phyloP scores from a whole-genome alignment of 192 early-diverging fungal species.

The Gryganskiella cystojenkinii region DNA sequence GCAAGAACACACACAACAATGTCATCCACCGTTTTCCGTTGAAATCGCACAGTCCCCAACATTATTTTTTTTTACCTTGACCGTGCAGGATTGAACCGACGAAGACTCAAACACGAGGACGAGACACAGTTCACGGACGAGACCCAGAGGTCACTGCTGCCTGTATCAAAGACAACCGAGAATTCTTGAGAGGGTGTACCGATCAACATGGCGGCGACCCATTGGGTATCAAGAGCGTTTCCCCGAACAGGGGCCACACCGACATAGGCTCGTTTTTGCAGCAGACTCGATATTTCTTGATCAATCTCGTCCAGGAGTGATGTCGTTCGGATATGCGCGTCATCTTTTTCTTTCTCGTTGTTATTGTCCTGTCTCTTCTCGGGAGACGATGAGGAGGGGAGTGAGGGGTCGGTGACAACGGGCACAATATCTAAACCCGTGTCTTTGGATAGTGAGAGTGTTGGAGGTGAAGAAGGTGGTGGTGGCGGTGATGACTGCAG shows the following conservation, averaged over 20 bases:
- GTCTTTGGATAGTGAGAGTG: background rate
- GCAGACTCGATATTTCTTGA: conserved; percentile 18
- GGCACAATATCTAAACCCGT: no score
- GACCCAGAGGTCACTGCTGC: conserved; percentile 70
- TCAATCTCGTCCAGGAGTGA: conserved; percentile 31
- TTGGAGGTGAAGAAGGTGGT: background rate
- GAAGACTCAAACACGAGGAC: conserved; percentile 47
- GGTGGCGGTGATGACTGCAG: background rate
- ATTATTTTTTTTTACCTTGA: no score
- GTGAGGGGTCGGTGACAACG: background rate
- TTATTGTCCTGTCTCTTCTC: no score
- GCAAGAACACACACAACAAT: background rate
- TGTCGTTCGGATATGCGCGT: background rate
- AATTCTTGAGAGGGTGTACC: conserved; percentile 67
- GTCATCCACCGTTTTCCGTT: no score
- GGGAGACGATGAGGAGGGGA: no score
- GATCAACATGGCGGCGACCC: conserved; percentile 54
- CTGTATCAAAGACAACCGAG: conserved; percentile 69
- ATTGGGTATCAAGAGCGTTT: conserved; percentile 46
- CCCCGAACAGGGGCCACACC: conserved; percentile 48
- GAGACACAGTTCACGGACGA: conserved; percentile 63
- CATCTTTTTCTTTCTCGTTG: background rate
- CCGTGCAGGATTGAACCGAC: conserved; percentile 56
- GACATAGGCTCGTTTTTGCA: conserved; percentile 22
- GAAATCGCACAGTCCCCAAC: no score